Base-by-base conservation (phyloP, 2,329 filamentous ascomycete genomes). In the Tolypocladium cylindrosporum region DNA sequence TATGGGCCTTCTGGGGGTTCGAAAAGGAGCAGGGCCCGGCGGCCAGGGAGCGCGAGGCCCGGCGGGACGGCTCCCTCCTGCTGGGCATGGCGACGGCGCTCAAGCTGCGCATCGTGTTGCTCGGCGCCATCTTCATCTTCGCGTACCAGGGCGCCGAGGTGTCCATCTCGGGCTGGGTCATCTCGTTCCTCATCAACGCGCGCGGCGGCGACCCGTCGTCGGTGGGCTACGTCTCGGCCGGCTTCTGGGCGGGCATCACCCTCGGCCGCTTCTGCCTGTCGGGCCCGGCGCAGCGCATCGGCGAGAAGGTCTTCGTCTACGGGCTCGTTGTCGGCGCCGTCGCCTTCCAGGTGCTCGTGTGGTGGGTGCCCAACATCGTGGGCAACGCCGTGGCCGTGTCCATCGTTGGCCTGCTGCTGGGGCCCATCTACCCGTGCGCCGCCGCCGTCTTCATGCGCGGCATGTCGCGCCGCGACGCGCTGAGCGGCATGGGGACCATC, bases 71-170 rank as follows among this genome's bases (percentile, higher is more conserved):
- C 42, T 36, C 54, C 27, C 66, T 72, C 48, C 61, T 77, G 31
- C 64, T 71, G 11, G 74, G 73, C 55, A 77, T 82, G 76, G 65
- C 80, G 54, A 62, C 79, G 66, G 74, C 76, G 60, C 69, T 81
- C 68, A 72, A 75, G 71, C 66, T 77, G 74, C 69, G 82, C 39
- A 79, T 85, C 5, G 89, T 91, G 0, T 72, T 94, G 1, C 78
- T 94, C 0, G 89, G 89, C 3, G 87, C 90, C 0, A 70, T 90
- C 11, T 94, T 94, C 75, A 89, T 94, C 70, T 94, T 95, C 69
- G 84, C 86, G 34, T 95, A 96, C 70, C 89, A 94, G 71, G 90
- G 90, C 40, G 87, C 88, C 41, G 90, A 95, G 72, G 90, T 95
- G 19, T 86, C 86, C 59, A 89, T 93, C 62, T 90, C 87, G 0